These are phyloP conservation scores for Cichorium intybus DNA, from an alignment of 140 eudicot species.

Conservation along the genomic window DNA sequence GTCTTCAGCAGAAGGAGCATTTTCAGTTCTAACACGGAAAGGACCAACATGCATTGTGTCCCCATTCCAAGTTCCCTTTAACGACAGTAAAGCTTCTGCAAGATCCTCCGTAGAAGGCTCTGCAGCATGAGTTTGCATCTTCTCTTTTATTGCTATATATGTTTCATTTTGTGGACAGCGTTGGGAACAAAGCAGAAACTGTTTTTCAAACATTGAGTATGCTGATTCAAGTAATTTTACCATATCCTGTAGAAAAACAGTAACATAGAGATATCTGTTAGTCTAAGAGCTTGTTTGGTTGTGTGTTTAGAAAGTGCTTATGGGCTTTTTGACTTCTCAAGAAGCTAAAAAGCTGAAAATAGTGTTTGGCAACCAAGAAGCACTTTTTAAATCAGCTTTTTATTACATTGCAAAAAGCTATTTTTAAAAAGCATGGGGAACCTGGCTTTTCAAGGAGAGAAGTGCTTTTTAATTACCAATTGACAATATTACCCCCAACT, in stretches of 20 bases:
- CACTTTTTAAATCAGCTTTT: too few relatives aligned
- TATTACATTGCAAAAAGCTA: too few relatives aligned
- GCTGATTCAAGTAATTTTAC: background rate
- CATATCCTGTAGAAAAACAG: background rate
- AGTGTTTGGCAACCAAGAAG: too few relatives aligned
- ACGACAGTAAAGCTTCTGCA: background rate
- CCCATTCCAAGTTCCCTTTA: too few relatives aligned
- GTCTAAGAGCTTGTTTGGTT: too few relatives aligned
- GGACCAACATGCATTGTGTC: background rate
- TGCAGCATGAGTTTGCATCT: background rate
- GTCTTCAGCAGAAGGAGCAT: background rate
- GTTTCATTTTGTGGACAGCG: background rate
- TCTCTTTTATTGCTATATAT: background rate
- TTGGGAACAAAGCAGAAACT: background rate
- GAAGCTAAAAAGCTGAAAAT: too few relatives aligned
- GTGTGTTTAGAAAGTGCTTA: too few relatives aligned
- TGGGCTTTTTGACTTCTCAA: too few relatives aligned
- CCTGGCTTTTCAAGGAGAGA: too few relatives aligned
- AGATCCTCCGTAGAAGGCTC: background rate
- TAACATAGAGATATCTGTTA: background rate
- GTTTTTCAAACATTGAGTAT: background rate
- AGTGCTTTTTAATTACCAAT: too few relatives aligned
- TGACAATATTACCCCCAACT: too few relatives aligned
- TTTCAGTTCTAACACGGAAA: background rate
- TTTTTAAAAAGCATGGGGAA: too few relatives aligned